Conservation (phyloP, 805 yeast genomes). For the Kodamaea restingae region DNA sequence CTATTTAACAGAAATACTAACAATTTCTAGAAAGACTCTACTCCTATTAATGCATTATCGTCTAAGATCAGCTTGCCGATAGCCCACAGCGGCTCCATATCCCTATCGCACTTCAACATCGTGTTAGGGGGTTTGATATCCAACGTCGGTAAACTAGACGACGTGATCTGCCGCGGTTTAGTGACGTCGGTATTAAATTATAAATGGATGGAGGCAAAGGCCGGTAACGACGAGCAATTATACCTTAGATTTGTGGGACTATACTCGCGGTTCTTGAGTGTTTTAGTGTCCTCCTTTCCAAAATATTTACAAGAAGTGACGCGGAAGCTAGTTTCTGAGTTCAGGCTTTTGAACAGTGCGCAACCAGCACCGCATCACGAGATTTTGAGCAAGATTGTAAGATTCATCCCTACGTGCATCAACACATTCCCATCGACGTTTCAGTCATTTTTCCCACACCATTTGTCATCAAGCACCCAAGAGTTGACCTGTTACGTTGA, state of each 20-base stretch:
- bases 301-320: conserved; percentile 89
- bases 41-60: conserved; percentile 57
- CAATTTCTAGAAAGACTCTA: conserved; percentile 35
- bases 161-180: conserved; percentile 46
- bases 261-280: conserved; percentile 69
- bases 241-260: conserved; percentile 38
- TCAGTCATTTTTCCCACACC: conserved; percentile 71
- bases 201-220: conserved; percentile 51
- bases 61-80: conserved; percentile 54
- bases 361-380: conserved; percentile 45
- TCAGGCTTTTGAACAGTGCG: conserved; percentile 25
- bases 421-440: conserved; percentile 57
- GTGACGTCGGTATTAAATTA: conserved; percentile 60
- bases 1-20: conserved; percentile 10
- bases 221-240: conserved; percentile 11
- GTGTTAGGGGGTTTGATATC: conserved; percentile 57
- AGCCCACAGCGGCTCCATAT: conserved; percentile 50
- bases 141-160: conserved; percentile 66
- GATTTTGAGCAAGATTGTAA: conserved; percentile 58
- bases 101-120: conserved; percentile 47
- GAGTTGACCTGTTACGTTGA: conserved; percentile 59
- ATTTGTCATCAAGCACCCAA: conserved; percentile 50
- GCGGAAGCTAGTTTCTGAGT: conserved; percentile 59
- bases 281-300: conserved; percentile 80
- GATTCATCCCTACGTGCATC: conserved; percentile 78